A percentile compares a stretch with the other conserved stretches of the same genome.
phyloP scores from a whole-genome alignment of 257 asterid genomes.

The Solanum phureja region DNA sequence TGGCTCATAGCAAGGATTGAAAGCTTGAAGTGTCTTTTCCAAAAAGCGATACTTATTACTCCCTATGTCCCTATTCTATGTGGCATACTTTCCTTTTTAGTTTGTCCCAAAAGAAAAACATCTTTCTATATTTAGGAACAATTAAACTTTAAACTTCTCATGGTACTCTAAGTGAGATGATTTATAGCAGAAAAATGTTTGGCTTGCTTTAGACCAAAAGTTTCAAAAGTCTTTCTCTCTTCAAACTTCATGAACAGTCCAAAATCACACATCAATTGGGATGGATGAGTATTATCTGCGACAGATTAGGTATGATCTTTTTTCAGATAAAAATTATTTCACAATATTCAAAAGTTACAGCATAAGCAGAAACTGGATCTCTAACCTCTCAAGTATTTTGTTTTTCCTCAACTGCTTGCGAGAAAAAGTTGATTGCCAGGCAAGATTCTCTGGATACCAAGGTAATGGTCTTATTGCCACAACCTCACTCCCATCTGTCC shows the following conservation, averaged over 20 bases:
- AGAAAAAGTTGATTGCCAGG: slow-evolving; percentile 97
- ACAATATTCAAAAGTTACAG: background rate
- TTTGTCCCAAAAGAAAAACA: background rate
- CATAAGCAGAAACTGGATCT: background rate
- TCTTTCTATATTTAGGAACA: background rate
- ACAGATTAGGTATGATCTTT: background rate
- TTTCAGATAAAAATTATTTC: background rate
- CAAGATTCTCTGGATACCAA: slow-evolving; percentile 95
- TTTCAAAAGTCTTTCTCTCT: background rate
- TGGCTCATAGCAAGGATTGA: background rate
- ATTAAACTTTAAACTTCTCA: background rate
- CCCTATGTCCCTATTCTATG: background rate
- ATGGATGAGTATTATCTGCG: background rate
- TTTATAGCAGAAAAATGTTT: background rate
- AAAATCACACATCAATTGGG: background rate
- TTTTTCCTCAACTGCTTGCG: slow-evolving; percentile 85
- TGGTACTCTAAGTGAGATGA: background rate
- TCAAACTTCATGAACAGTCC: background rate
- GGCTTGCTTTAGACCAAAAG: background rate
- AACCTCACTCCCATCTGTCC: slow-evolving; percentile 56
- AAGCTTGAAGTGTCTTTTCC: background rate
- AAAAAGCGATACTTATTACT: background rate
- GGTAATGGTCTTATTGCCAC: slow-evolving; percentile 73
- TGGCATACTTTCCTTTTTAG: background rate
- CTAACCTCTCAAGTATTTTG: slow-evolving; percentile 75